Evolutionary conservation across 176 grass and related monocot species (phyloP).

Genomic region (Oryza meyeriana): DNA sequence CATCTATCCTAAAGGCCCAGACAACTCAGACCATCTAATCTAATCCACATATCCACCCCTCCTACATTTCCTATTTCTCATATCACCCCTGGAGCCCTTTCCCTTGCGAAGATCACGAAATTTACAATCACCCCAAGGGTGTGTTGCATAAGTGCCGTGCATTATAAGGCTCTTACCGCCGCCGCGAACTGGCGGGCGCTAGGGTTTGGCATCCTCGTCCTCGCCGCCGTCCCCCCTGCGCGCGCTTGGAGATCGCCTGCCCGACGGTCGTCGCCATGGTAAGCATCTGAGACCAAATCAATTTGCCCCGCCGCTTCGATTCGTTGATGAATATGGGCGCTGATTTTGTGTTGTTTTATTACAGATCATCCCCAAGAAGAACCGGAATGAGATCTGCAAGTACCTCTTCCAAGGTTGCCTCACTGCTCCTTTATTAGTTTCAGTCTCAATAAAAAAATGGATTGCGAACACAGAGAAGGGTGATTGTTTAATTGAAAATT

Average conservation of each 20-base stretch:
- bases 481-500: background rate
- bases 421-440: background rate
- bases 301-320: background rate
- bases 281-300: background rate
- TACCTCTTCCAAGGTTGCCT: constrained; percentile 69
- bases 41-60: background rate
- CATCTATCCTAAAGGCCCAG: background rate
- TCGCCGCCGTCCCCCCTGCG: background rate
- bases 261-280: constrained; percentile 29
- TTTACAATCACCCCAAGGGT: background rate
- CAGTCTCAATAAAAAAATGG: background rate
- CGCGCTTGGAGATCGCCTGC: background rate
- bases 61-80: background rate
- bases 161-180: background rate
- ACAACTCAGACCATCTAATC: background rate
- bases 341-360: background rate
- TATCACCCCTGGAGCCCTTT: background rate
- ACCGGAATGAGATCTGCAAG: constrained; percentile 85
- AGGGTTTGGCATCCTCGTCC: constrained; percentile 26
- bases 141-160: background rate
- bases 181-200: background rate
- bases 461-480: constrained; percentile 28
- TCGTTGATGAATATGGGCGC: background rate
- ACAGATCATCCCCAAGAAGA: constrained; percentile 90
- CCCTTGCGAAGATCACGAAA: background rate